Evolutionary conservation across 805 yeast species (phyloP), one percentile per base, ranked within the genome.

Genomic region (Candida caryicola): DNA sequence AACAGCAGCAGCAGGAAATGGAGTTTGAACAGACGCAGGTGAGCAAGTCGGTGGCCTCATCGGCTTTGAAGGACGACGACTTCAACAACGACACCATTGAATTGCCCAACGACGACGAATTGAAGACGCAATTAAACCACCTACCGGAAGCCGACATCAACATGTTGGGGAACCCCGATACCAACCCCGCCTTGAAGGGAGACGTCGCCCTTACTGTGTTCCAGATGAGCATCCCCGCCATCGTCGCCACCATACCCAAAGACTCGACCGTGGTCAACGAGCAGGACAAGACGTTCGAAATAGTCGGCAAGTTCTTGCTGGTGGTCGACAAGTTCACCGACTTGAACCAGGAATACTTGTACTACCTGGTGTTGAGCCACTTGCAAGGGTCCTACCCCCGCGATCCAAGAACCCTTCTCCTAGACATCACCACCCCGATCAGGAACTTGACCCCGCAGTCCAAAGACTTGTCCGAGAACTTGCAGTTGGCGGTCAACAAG

Each of bases 121-220:
- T 81, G 59, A 79, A 79, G 46, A 78, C 76, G 40, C 77, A 79
- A 51, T 69, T 90, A 54, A 79, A 81, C 40, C 74, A 76, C 36
- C 71, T 90, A 45, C 96, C 97, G 0, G 96, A 89, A 46, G 85
- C 89, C 23, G 93, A 89, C 55, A 73, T 87, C 69, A 82, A 80
- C 51, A 81, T 87, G 73, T 69, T 90, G 48, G 97, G 96, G 17
- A 80, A 81, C 45, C 81, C 83, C n/a, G 95, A 86, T 34, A 77
- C 87, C 17, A 91, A 46, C 79, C 81, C 68, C 79, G 91, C 68
- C 63, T 80, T 52, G 80, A 81, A 40, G 66, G 81, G 65, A 60
- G 79, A 51, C 44, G 68, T 69, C 21, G 73, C 71, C n/a, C 60
- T 69, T 40, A 60, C 73, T 1, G 54, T 67, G 4, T 69, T 60